Evolutionary conservation across 2,329 filamentous ascomycete species (phyloP), one percentile per base, ranked within the genome.

Genomic region (Alternaria consortialis): DNA sequence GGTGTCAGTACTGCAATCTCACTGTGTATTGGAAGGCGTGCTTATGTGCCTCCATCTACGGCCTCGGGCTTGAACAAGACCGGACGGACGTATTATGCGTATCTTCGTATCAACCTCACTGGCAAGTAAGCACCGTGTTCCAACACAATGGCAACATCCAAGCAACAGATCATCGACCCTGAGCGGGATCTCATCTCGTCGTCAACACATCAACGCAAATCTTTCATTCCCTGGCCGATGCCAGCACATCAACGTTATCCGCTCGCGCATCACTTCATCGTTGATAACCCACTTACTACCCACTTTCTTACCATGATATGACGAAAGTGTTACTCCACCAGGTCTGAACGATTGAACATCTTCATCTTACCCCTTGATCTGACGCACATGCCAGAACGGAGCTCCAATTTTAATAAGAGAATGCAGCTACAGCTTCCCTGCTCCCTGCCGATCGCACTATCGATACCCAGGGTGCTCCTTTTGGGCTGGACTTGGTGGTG

Each of bases 371-470:
- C 47, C 27, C 29, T 25, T 43, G 17, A 48, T 37, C 5, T 25
- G 48, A 37, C 37, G 46, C 46, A 50, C 46, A 50, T 12, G 46
- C 60, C 60, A 48, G 36, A 56, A 37, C 43, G 50, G 27, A 44
- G 55, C 31, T 48, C 40, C 39, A 43, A 13, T 31, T 44, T 32
- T 44, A 47, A 40, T 42, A 54, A 29, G 31, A 37, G 17, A 31
- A 29, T 23, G 36, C 29, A 43, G 44, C 43, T 37, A 50, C 46
- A 32, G 56, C 60, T 63, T 50, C 50, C 40, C 15, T 56, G 40
- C 44, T 51, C 69, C 61, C 67, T 70, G 69, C 54, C 66, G 67
- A 71, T 70, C 67, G 47, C 61, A 63, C 59, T 67, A 58, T 67
- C 57, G 57, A 60, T 57, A 57, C 37, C 20, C 57, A 53, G 42